These are phyloP conservation scores for Trichosanthes cucumerina DNA, from an alignment of 306 rosid species.

Conservation along the genomic window DNA sequence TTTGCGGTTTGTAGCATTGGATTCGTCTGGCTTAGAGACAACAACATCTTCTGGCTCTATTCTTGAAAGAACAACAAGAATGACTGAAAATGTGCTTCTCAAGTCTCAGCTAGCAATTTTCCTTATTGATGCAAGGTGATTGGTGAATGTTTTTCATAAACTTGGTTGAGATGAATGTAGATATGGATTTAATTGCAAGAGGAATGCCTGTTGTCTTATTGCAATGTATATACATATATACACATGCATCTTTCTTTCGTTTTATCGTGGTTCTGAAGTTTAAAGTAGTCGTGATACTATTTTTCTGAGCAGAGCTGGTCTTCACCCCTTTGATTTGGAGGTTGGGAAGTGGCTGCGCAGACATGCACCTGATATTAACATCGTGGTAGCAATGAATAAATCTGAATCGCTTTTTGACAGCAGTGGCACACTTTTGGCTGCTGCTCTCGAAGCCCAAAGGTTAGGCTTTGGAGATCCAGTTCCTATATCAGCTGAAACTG, in stretches of 20 bases:
- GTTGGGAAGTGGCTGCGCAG: constrained; percentile 87
- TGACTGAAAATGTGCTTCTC: constrained; percentile 57
- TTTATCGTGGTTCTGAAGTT: neutral
- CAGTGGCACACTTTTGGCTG: constrained; percentile 45
- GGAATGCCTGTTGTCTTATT: neutral
- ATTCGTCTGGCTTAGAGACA: constrained; percentile 74
- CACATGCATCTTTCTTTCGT: no score
- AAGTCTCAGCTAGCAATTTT: constrained; percentile 60
- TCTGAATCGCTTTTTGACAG: constrained; percentile 64
- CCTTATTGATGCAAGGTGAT: constrained; percentile 70
- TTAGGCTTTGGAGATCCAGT: constrained; percentile 94
- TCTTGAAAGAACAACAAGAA: constrained; percentile 74
- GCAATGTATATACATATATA: neutral
- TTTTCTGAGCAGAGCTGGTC: constrained; percentile 53
- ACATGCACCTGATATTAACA: constrained; percentile 59
- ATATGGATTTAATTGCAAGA: neutral
- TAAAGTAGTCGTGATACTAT: neutral
- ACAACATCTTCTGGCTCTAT: constrained; percentile 71
- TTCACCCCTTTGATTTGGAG: constrained; percentile 79
- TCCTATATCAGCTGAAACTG: constrained; percentile 93
- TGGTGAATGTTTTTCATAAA: neutral
- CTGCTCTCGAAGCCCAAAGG: constrained; percentile 48
- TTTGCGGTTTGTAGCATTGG: constrained; percentile 78
- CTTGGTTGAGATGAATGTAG: neutral
- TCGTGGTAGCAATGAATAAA: constrained; percentile 72